A percentile compares a stretch with the other conserved stretches of the same genome.
These are phyloP conservation scores for Pseudopediastrum boryanum DNA, from an alignment of 139 green algal genomes.

Conservation along the genomic window DNA sequence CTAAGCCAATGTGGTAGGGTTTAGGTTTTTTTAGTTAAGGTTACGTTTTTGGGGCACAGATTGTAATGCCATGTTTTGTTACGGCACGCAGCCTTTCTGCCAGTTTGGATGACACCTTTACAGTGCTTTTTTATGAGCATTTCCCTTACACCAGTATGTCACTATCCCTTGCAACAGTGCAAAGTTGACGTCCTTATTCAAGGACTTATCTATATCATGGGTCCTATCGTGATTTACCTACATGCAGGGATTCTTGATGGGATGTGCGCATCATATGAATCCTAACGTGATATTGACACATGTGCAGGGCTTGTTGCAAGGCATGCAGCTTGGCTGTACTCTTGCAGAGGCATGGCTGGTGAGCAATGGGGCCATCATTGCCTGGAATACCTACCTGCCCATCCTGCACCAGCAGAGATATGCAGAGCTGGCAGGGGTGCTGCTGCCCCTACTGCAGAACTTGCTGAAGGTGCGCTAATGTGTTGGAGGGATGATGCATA, in stretches of 20 bases:
- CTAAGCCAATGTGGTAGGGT: too few species aligned
- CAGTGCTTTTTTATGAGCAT: too few species aligned
- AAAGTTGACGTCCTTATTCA: not conserved
- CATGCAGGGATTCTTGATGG: not conserved
- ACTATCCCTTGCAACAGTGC: too few species aligned
- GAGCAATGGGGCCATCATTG: slow-evolving; percentile 54
- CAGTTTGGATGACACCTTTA: too few species aligned
- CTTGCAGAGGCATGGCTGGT: slow-evolving; percentile 59
- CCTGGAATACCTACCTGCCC: slow-evolving; percentile 63
- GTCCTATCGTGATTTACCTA: not conserved
- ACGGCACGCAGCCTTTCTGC: too few species aligned
- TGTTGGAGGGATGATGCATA: not conserved
- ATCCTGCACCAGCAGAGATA: slow-evolving; percentile 54
- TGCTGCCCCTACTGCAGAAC: slow-evolving; percentile 32
- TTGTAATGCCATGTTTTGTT: too few species aligned
- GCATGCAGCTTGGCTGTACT: slow-evolving; percentile 43
- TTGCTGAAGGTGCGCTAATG: slow-evolving; percentile 40
- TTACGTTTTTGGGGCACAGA: too few species aligned
- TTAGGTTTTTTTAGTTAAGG: too few species aligned
- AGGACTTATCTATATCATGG: too few species aligned
- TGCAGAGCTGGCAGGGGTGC: slow-evolving; percentile 26
- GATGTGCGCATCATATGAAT: not conserved
- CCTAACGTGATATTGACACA: not conserved
- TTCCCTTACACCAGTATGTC: too few species aligned
- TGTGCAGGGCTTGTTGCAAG: slow-evolving; percentile 49